Evolutionary conservation across 768 basidiomycete genomes (phyloP).

Genomic region (Boletus pseudo-olivaceus): DNA sequence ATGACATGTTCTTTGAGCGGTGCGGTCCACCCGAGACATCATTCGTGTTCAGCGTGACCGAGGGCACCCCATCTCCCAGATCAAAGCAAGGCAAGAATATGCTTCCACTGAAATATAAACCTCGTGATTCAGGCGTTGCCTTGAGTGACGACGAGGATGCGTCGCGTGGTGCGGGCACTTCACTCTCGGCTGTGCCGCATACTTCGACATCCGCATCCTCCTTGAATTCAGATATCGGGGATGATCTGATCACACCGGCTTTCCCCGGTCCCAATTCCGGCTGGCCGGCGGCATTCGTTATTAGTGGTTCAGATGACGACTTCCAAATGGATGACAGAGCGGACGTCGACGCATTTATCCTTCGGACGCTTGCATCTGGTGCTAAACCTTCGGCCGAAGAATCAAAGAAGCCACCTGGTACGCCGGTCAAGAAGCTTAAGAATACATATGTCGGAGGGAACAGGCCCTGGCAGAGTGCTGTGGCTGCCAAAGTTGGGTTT

Average conservation of each 20-base stretch:
- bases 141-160: conserved; percentile 58
- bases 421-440: conserved; percentile 75
- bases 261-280: conserved; percentile 52
- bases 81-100: conserved; percentile 31
- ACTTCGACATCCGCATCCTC: conserved; percentile 65
- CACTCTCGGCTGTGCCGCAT: conserved; percentile 43
- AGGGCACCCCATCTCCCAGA: conserved; percentile 55
- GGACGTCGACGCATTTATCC: conserved; percentile 68
- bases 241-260: conserved; percentile 70
- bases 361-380: conserved; percentile 60
- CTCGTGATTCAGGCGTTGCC: conserved; percentile 64
- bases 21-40: conserved; percentile 45
- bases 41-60: conserved; percentile 54
- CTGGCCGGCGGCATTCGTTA: conserved; percentile 53
- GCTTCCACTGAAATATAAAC: conserved; percentile 65
- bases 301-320: conserved; percentile 42
- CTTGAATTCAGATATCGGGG: conserved; percentile 52
- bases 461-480: conserved; percentile 79
- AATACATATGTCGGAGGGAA: conserved; percentile 53
- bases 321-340: conserved; percentile 26
- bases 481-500: conserved; percentile 61
- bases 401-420: conserved; percentile 68
- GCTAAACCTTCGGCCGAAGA: conserved; percentile 44
- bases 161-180: conserved; percentile 12
- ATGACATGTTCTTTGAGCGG: conserved; percentile 54